phyloP scores from a whole-genome alignment of 2,329 filamentous ascomycete species.

The Penicillium sp. region DNA sequence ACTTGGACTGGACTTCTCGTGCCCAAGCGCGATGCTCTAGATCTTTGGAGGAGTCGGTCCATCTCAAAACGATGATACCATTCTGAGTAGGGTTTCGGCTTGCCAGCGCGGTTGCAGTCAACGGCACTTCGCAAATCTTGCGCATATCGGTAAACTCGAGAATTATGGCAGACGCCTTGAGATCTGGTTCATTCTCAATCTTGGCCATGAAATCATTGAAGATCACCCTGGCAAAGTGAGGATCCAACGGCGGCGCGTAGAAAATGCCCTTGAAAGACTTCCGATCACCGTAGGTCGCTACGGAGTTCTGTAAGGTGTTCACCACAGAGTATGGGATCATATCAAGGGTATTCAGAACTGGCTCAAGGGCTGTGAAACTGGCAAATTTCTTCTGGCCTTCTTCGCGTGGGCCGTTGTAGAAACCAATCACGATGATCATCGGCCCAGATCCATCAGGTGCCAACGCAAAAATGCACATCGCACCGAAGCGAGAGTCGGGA shows the following conservation, averaged over 20 bases:
- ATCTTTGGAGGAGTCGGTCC: constrained; percentile 44
- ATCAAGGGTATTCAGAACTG: constrained; percentile 39
- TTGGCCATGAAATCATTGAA: constrained; percentile 33
- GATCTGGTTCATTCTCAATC: constrained; percentile 30
- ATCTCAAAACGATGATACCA: constrained; percentile 43
- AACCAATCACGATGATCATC: constrained; percentile 32
- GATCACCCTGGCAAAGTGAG: constrained; percentile 33
- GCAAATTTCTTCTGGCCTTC: constrained; percentile 41
- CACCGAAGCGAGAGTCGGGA: constrained; percentile 56
- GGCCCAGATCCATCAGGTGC: constrained; percentile 35
- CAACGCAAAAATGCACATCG: constrained; percentile 31
- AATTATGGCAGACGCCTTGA: constrained; percentile 34
- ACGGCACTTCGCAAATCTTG: constrained; percentile 40
- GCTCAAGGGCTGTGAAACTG: constrained; percentile 39
- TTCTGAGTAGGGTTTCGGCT: constrained; percentile 50
- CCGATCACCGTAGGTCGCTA: constrained; percentile 42
- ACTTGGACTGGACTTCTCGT: constrained; percentile 31
- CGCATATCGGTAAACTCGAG: constrained; percentile 48
- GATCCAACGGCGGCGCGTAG: constrained; percentile 45
- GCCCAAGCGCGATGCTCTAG: constrained; percentile 42
- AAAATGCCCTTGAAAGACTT: constrained; percentile 49
- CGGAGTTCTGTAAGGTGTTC: constrained; percentile 43
- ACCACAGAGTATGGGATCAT: constrained; percentile 46
- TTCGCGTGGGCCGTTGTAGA: constrained; percentile 41
- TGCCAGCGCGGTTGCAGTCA: constrained; percentile 46